These are phyloP conservation scores for Blastobotrys malaysiensis DNA, from an alignment of 1,139 yeast genomes.

Conservation along the genomic window DNA sequence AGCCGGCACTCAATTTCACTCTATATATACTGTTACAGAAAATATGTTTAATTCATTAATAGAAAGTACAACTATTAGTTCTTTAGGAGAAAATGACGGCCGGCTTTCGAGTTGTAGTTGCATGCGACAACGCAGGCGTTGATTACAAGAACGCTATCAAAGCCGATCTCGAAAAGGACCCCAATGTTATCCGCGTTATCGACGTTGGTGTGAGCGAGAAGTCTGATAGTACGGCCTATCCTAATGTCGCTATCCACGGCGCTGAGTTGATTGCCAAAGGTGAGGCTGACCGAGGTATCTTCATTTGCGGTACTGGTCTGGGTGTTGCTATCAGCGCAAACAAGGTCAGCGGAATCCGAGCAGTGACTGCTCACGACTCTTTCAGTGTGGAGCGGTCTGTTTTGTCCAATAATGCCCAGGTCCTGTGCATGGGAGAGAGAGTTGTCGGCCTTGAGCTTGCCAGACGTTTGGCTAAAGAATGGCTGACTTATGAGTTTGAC, in stretches of 20 bases:
- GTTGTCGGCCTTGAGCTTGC: conserved; percentile 45
- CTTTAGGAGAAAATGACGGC: conserved; percentile 5
- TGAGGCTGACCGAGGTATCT: conserved; percentile 41
- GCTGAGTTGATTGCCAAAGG: conserved; percentile 39
- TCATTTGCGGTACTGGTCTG: conserved; percentile 45
- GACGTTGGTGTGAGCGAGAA: conserved; percentile 39
- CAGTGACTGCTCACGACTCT: conserved; percentile 47
- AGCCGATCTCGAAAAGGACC: conserved; percentile 34
- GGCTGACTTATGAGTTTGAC: conserved; percentile 42
- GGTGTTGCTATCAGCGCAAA: conserved; percentile 46
- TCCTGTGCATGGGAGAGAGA: conserved; percentile 46
- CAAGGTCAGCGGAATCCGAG: conserved; percentile 43
- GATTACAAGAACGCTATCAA: conserved; percentile 40
- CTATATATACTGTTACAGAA: background rate
- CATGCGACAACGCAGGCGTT: conserved; percentile 44
- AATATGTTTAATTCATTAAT: background rate
- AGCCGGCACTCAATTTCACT: background rate
- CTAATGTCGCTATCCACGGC: conserved; percentile 41
- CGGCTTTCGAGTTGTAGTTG: conserved; percentile 33
- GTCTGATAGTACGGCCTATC: conserved; percentile 35
- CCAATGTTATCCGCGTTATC: conserved; percentile 34
- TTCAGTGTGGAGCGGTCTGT: conserved; percentile 44
- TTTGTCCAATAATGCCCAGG: conserved; percentile 41
- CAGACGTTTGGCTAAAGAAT: conserved; percentile 40
- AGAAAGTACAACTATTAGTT: no score